Evolutionary conservation across 345 rosid genomes (phyloP), one percentile per base, ranked within the genome.

Genomic region (Hibiscus trionum): DNA sequence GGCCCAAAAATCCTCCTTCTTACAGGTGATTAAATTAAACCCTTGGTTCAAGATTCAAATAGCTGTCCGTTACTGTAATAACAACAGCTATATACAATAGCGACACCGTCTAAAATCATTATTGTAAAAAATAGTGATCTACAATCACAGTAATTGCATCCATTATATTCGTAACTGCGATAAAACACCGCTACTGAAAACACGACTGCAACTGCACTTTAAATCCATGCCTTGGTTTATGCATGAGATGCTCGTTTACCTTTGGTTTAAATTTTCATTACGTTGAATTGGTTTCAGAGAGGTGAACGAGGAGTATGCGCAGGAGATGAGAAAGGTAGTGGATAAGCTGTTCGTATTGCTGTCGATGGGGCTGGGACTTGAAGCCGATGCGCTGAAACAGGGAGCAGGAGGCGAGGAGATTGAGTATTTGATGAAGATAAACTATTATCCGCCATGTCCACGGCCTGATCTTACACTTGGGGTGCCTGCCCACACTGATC

Each of bases 401-500:
- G 93, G 85, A 3, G 66, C 77, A 0, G 97, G 99, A 0, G 97
- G 97, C 0, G 96, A 88, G 0, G 75, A 78, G 59, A 44, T 84
- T 2, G 87, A 84, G 52, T 95, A 86, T 74, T 58, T 92, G 84
- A 74, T 92, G 75, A 92, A 95, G 77, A 95, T 95, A 1, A 91
- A 91, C 61, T 95, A 87, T 26, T 94, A 90, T 61, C 97, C 97
- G 5, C 96, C 96, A 1, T 94, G 97, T 57, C 97, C 97, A 14
- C 83, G 96, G 1, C 98, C 98, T 0, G 97, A 94, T 76, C 84
- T 91, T 9, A 74, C 91, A 0, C 88, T 91, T 11, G 98, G 98
- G 0, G 97, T 95, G 42, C 83, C 73, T 59, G 82, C 99, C 1
- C 99, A 92, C 60, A 88, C 97, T 0, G 99, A 95, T 66, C 86